Evolutionary conservation across 2,329 filamentous ascomycete genomes (phyloP).

Genomic region (Cytospora mali): DNA sequence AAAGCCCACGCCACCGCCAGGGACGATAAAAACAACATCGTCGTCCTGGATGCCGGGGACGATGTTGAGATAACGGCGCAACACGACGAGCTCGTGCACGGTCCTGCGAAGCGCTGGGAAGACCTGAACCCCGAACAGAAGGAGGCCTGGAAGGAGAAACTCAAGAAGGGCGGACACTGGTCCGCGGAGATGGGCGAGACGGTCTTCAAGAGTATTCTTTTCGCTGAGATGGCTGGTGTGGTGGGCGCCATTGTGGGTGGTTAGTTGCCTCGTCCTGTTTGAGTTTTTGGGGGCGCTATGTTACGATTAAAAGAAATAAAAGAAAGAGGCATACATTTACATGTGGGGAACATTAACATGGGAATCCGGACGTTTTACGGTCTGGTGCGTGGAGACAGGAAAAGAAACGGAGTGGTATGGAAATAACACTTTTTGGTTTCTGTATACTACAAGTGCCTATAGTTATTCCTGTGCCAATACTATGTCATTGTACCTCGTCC

Average conservation of each 20-base stretch:
- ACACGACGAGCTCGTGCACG: constrained; percentile 42
- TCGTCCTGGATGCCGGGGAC: constrained; percentile 32
- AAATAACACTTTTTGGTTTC: not conserved
- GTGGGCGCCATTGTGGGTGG: constrained; percentile 56
- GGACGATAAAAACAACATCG: constrained; percentile 19
- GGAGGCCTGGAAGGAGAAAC: constrained; percentile 67
- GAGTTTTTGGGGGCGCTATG: not conserved
- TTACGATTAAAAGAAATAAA: not conserved
- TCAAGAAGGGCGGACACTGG: constrained; percentile 73
- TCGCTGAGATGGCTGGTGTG: constrained; percentile 69
- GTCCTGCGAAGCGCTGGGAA: constrained; percentile 66
- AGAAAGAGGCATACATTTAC: not conserved
- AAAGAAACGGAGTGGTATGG: not conserved
- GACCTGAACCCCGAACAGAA: constrained; percentile 66
- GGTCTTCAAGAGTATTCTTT: constrained; percentile 76
- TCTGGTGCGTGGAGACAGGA: not conserved
- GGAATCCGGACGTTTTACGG: not conserved
- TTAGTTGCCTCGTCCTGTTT: constrained; percentile 32
- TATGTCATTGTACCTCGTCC: not conserved
- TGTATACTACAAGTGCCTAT: not conserved
- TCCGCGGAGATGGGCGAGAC: constrained; percentile 75
- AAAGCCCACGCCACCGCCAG: constrained; percentile 16
- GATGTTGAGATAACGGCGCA: constrained; percentile 46
- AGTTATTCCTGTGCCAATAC: not conserved
- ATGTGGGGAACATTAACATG: not conserved